Evolutionary conservation across 2,329 filamentous ascomycete species (phyloP), one percentile per base, ranked within the genome.

Genomic region (Exophiala mesophila): DNA sequence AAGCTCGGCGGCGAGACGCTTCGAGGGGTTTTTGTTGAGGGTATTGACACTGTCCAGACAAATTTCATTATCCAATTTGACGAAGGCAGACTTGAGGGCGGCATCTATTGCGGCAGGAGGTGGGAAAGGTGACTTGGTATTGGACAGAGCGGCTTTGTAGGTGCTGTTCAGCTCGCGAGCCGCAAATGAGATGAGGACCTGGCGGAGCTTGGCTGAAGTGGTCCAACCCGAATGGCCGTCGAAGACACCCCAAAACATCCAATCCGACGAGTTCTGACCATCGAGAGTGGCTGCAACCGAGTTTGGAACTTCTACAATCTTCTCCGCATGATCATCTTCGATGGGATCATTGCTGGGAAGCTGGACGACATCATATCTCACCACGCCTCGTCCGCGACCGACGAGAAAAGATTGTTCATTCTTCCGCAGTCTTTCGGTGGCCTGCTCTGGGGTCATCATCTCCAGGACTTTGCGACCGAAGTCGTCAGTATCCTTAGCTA

Each of bases 171-270:
- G 76, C 67, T 98, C 92, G 39, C 88, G 80, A 19, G 89, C 90
- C 34, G 98, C 92, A 59, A 86, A 95, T 52, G 78, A 88, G 55
- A 98, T 96, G 42, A 98, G 75, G 10, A 85, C 83, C 65, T 98
- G 88, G 44, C 92, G 85, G 45, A 98, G 72, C 61, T 95, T 97
- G 15, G 92, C 92, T 28, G 92, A 97, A 5, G 92, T 98, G 3
- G 92, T 96, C 92, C 92, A 98, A 55, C 92, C 92, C 33, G 86
- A 87, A 66, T 98, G 92, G 1, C 92, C 92, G 61, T 98, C 92
- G 64, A 97, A 98, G 13, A 98, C 89, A 44, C 89, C 92, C 92
- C 94, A 98, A 64, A 98, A 98, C 88, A 97, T 97, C 92, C 92
- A 98, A 65, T 98, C 94, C 12, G 51, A 54, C 10, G 49, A 52